Conservation (phyloP, 2,329 filamentous ascomycete species). For the Diaporthe humulicola region DNA sequence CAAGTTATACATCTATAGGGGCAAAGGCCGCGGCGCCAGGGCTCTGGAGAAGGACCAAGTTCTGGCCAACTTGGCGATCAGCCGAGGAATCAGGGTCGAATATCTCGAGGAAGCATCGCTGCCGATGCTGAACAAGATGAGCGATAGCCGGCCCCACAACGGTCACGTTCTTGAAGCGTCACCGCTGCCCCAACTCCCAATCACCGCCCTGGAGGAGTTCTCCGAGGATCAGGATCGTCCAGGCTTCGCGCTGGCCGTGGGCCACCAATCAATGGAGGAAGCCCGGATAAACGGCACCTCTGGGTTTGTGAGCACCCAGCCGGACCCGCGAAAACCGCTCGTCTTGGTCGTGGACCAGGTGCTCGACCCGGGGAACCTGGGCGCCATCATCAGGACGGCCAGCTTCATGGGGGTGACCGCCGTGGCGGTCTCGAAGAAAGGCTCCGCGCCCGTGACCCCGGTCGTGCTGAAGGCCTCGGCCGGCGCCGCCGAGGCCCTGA, state of each 20-base stretch:
- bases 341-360: slow-evolving; percentile 82
- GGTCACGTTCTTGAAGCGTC: slow-evolving; percentile 90
- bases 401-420: slow-evolving; percentile 93
- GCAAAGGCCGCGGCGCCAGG: slow-evolving; percentile 61
- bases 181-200: slow-evolving; percentile 79
- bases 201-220: slow-evolving; percentile 68
- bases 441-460: slow-evolving; percentile 80
- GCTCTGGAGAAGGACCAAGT: slow-evolving; percentile 59
- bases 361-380: slow-evolving; percentile 89
- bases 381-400: slow-evolving; percentile 88
- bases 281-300: slow-evolving; percentile 77
- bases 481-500: slow-evolving; percentile 86
- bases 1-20: slow-evolving; percentile 82
- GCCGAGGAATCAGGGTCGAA: slow-evolving; percentile 66
- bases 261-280: slow-evolving; percentile 81
- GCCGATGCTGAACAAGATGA: slow-evolving; percentile 85
- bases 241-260: slow-evolving; percentile 72
- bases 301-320: slow-evolving; percentile 60
- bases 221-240: slow-evolving; percentile 57
- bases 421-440: slow-evolving; percentile 80
- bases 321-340: slow-evolving; percentile 71
- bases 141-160: slow-evolving; percentile 87
- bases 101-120: slow-evolving; percentile 73
- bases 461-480: slow-evolving; percentile 89
- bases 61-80: slow-evolving; percentile 61